Evolutionary conservation across 495 filamentous ascomycete genomes (phyloP), one percentile per base, ranked within the genome.

Genomic region (Annulohypoxylon stygium): DNA sequence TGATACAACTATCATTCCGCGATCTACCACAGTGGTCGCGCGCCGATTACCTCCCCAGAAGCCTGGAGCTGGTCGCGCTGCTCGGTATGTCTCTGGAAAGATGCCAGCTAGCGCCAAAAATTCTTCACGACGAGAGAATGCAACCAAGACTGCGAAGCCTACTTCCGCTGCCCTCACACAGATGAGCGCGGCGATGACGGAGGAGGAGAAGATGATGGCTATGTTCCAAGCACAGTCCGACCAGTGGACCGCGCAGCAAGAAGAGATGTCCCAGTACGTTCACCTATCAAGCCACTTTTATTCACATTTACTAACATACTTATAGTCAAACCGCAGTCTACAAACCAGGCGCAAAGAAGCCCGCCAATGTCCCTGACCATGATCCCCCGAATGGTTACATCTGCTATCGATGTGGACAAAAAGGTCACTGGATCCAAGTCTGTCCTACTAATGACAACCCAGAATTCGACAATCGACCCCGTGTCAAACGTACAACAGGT

Each of bases 391-490:
- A 92, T 25, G 94, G 95, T 36, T 99, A 99, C 79, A 88, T 97
- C 65, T 99, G 96, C 81, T 97, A 98, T 75, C 92, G 96, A n/a
- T 99, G 96, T 81, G 92, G 94, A 65, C 92, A 98, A 81, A 99
- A 98, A 84, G 96, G 97, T 23, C 96, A 99, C 80, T 98, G 95
- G 94, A 99, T 99, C 62, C 93, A 98, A 82, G 89, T 90, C 10
- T 99, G 96, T 71, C 96, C 96, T 16, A 99, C 96, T 14, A 99
- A 99, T 78, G 93, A 97, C 79, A 95, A 99, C 75, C 95, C 97
- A 2, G 93, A 93, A 48, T 98, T 92, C 76, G 95, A 98, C 81
- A 92, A 93, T 69, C 91, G 92, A 33, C 93, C 94, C 54, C 89
- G 94, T 54, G 91, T 98, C 55, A 97, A 97, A 84, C 89, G 96